phyloP scores from a whole-genome alignment of 2,329 filamentous ascomycete species.

The Fusarium redolens region DNA sequence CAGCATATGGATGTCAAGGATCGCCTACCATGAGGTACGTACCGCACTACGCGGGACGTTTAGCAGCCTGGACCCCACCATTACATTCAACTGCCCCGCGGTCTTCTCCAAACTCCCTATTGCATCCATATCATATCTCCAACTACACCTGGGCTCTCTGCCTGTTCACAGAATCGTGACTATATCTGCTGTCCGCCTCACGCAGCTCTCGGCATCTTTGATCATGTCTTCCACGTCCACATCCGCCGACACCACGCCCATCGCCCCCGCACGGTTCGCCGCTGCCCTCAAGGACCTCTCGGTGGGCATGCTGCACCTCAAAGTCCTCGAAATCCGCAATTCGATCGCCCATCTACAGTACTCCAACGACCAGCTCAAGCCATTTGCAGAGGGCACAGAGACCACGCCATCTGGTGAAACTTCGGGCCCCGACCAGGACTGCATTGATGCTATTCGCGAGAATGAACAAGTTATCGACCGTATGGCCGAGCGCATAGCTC shows the following conservation, averaged over 20 bases:
- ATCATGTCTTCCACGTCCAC: constrained; percentile 64
- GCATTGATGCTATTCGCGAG: constrained; percentile 78
- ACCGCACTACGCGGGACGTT: constrained; percentile 18
- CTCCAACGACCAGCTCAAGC: constrained; percentile 78
- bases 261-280: constrained; percentile 72
- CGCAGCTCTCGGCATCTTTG: background rate
- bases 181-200: background rate
- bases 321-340: constrained; percentile 81
- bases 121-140: background rate
- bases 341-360: constrained; percentile 78
- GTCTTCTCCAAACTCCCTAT: constrained; percentile 4
- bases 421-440: constrained; percentile 70
- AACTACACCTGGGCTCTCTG: background rate
- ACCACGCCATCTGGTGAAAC: constrained; percentile 43
- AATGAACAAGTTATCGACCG: constrained; percentile 76
- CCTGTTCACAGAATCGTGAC: background rate
- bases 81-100: constrained; percentile 28
- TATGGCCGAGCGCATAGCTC: constrained; percentile 72
- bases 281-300: constrained; percentile 75
- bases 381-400: constrained; percentile 68
- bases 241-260: constrained; percentile 71
- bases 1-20: constrained; percentile 4
- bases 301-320: constrained; percentile 74
- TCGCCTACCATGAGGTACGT: constrained; percentile 30
- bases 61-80: constrained; percentile 40